Conservation (phyloP, 75 land plant species). For the Selaginella tamariscina region DNA sequence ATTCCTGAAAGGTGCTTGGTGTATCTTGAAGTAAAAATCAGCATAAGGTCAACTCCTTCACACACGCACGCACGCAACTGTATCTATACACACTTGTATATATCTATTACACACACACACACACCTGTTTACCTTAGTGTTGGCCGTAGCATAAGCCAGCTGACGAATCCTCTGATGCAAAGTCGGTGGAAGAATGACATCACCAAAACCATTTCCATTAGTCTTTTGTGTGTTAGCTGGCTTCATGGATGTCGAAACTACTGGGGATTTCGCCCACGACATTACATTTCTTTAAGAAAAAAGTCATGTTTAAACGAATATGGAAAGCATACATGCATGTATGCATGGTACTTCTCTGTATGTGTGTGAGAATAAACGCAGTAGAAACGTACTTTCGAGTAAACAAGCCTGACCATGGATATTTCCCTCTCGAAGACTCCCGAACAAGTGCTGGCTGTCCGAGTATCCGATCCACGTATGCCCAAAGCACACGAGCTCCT, state of each 20-base stretch:
- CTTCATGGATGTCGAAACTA: not conserved
- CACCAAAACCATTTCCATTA: constrained; percentile 73
- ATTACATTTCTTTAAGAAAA: not conserved
- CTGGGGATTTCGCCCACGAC: not conserved
- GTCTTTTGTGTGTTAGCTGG: constrained; percentile 20
- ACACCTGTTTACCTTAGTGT: constrained; percentile 74
- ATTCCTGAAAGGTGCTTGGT: constrained; percentile 85
- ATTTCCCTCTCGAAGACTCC: constrained; percentile 84
- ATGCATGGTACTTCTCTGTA: too few relatives aligned
- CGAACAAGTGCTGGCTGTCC: constrained; percentile 87
- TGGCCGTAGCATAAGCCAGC: constrained; percentile 66
- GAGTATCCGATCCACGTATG: constrained; percentile 70
- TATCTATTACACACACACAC: too few relatives aligned
- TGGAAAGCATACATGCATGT: constrained; percentile 34
- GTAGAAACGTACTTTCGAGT: too few relatives aligned
- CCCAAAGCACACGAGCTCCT: constrained; percentile 85
- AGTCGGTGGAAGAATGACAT: constrained; percentile 71
- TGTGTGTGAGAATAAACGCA: too few relatives aligned
- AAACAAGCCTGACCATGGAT: constrained; percentile 68
- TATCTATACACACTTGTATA: too few relatives aligned
- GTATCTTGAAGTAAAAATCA: too few relatives aligned
- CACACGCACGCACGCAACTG: too few relatives aligned
- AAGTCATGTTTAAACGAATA: too few relatives aligned
- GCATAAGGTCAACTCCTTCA: too few relatives aligned
- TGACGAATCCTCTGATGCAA: constrained; percentile 66